Conservation (phyloP, 768 basidiomycete species). For the Tricholoma flavovirens region DNA sequence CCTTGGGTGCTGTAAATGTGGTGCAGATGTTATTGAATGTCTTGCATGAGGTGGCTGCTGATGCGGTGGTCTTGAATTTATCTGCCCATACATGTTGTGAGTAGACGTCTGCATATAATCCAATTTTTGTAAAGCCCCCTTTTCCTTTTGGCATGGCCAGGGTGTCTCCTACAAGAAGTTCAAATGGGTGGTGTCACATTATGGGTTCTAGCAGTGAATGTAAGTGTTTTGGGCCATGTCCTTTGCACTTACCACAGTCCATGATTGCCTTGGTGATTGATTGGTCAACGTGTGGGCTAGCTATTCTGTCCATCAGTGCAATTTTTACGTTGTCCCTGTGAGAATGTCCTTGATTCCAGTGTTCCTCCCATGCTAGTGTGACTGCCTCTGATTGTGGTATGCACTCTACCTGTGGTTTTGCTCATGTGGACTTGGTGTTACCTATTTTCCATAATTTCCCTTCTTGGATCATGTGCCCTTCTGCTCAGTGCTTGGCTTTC, state of each 20-base stretch:
- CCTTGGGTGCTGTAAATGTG: neutral
- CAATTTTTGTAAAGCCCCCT: constrained; percentile 23
- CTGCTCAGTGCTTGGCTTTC: constrained; percentile 12
- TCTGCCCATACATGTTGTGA: constrained; percentile 4
- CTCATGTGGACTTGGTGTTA: constrained; percentile 8
- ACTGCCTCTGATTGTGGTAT: constrained; percentile 14
- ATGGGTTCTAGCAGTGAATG: constrained; percentile 32
- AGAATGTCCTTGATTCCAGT: constrained; percentile 8
- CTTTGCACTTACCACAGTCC: constrained; percentile 20
- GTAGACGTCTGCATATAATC: constrained; percentile 15
- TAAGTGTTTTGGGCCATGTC: constrained; percentile 25
- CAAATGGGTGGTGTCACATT: constrained; percentile 12
- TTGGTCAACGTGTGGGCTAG: constrained; percentile 20
- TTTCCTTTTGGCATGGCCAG: constrained; percentile 19
- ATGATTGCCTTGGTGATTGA: constrained; percentile 17
- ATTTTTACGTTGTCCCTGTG: constrained; percentile 11
- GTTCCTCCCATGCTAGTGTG: constrained; percentile 1
- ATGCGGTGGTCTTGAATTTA: constrained; percentile 3
- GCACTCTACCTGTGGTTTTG: constrained; percentile 1
- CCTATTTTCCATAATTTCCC: constrained; percentile 18
- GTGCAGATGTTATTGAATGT: constrained; percentile 1
- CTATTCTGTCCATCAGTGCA: constrained; percentile 18
- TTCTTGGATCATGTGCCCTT: constrained; percentile 15
- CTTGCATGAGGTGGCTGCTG: neutral
- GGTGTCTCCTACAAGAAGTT: no score